phyloP scores from a whole-genome alignment of 345 rosid species.

The Eucalyptus pumila region DNA sequence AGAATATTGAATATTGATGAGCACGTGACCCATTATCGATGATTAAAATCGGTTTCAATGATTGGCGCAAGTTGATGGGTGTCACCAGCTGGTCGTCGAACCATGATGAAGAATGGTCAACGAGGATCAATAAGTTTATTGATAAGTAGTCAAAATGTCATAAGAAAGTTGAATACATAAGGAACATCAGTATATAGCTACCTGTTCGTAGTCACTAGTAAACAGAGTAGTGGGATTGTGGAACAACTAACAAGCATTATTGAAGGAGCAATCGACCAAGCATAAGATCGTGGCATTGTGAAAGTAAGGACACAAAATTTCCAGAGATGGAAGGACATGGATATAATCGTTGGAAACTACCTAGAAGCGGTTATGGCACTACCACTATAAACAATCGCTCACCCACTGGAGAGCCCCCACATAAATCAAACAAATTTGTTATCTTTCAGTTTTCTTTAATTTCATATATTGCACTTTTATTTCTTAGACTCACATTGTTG shows the following conservation, averaged over 20 bases:
- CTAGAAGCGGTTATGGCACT: rapidly evolving
- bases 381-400: too few relatives aligned
- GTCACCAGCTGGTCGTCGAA: background rate
- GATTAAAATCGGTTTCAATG: background rate
- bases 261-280: too few relatives aligned
- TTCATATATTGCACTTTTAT: too few relatives aligned
- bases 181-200: background rate
- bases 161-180: background rate
- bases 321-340: too few relatives aligned
- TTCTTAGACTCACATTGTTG: too few relatives aligned
- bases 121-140: background rate
- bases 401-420: too few relatives aligned
- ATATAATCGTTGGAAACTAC: too few relatives aligned
- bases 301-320: too few relatives aligned
- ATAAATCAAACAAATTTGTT: too few relatives aligned
- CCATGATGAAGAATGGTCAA: background rate
- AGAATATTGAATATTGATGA: background rate
- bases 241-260: too few relatives aligned
- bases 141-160: background rate
- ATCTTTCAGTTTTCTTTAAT: too few relatives aligned
- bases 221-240: background rate
- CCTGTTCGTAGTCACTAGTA: background rate
- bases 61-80: background rate
- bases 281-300: rapidly evolving
- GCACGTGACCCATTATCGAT: background rate